These are phyloP conservation scores for Nematocida minor DNA, from an alignment of 371 early-diverging fungal species.

Conservation along the genomic window DNA sequence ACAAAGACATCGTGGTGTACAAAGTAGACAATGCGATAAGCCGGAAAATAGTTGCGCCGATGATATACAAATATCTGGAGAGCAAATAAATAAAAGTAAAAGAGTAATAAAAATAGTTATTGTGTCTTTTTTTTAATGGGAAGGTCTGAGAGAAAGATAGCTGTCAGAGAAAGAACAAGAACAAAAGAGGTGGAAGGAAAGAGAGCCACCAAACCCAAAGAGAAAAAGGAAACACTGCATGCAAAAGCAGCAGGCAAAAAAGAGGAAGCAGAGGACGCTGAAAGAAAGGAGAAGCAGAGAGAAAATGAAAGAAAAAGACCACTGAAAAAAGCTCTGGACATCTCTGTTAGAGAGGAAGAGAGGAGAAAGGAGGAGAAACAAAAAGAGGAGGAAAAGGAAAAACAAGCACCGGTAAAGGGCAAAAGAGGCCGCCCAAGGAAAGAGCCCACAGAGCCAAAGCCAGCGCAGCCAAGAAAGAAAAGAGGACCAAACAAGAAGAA, in stretches of 20 bases:
- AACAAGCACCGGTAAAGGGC: background rate
- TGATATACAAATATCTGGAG: slow-evolving; percentile 25
- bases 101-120: background rate
- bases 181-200: background rate
- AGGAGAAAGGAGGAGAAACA: background rate
- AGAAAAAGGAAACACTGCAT: background rate
- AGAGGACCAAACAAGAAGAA: background rate
- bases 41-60: slow-evolving; percentile 41
- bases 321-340: background rate
- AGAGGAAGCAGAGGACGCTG: background rate
- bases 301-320: background rate
- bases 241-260: background rate
- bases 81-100: slow-evolving; percentile 3
- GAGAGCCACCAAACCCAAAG: background rate
- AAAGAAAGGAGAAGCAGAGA: background rate
- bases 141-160: slow-evolving; percentile 6
- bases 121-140: slow-evolving; percentile 15
- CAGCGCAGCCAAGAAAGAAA: background rate
- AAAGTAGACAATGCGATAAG: background rate
- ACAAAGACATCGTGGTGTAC: slow-evolving; percentile 22
- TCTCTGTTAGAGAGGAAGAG: background rate
- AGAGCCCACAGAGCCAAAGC: background rate
- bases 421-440: background rate
- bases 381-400: background rate
- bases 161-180: background rate